A percentile compares a stretch with the other conserved stretches of the same genome.
These are phyloP conservation scores for Dendrocalamus latiflorus DNA, from an alignment of 202 grass and related monocot species.

Conservation along the genomic window DNA sequence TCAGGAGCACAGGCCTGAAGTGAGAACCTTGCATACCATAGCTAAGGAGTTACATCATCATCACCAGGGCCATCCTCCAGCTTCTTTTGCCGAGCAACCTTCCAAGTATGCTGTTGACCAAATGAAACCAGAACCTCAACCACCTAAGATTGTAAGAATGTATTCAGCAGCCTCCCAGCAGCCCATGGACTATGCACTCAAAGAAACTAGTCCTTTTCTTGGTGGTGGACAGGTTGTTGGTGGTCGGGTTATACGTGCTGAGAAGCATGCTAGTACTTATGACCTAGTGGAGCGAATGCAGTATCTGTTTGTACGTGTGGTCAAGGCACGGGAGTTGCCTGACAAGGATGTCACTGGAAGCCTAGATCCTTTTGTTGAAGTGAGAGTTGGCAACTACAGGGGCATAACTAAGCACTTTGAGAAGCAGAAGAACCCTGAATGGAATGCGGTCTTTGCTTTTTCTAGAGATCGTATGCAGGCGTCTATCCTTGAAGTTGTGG, in stretches of 20 bases:
- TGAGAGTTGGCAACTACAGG: too few relatives aligned
- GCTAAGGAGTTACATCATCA: constrained; percentile 52
- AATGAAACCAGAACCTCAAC: constrained; percentile 62
- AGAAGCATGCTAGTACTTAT: constrained; percentile 86
- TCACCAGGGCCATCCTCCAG: constrained; percentile 40
- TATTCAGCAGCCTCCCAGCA: constrained; percentile 86
- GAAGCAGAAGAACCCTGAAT: constrained; percentile 84
- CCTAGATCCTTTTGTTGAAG: too few relatives aligned
- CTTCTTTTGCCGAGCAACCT: constrained; percentile 49
- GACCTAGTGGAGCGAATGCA: constrained; percentile 97
- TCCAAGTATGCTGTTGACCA: constrained; percentile 51
- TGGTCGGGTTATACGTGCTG: constrained; percentile 73
- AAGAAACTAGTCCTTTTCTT: constrained; percentile 89
- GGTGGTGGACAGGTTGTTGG: constrained; percentile 94
- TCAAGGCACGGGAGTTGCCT: too few relatives aligned
- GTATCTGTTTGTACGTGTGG: too few relatives aligned
- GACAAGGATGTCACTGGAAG: too few relatives aligned
- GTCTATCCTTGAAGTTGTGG: constrained; percentile 73
- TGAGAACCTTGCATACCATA: constrained; percentile 49
- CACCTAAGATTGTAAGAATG: constrained; percentile 63
- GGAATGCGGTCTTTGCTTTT: constrained; percentile 97
- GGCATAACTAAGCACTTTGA: too few relatives aligned
- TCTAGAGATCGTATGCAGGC: constrained; percentile 86
- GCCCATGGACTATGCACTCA: constrained; percentile 84
- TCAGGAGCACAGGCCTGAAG: constrained; percentile 40